Base-by-base conservation (phyloP, 1,284 basidiomycete species). In the Marasmius sp. region DNA sequence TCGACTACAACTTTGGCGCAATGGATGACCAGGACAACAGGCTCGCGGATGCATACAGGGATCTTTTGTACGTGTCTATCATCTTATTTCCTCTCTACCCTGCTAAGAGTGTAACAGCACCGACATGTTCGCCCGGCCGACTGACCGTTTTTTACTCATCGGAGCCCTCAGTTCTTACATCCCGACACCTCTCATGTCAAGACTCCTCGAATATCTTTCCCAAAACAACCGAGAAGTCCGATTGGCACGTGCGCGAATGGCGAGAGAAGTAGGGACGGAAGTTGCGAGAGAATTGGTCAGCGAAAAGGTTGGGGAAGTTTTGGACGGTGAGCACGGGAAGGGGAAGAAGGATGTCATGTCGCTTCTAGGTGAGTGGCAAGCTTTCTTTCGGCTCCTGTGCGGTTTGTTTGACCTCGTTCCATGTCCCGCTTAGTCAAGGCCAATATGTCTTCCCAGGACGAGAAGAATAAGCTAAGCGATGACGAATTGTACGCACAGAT, bases 401-500 rank as follows among this genome's bases (percentile, higher is more conserved):
- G 27, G 27, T 2, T 27, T 27, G 5, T 27, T 27, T 27, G 27
- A 27, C 27, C 27, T 27, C 5, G 5, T 27, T 37, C 34, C 0
- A 27, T 27, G 27, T 27, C 2, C 27, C 27, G 5, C 5, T 5
- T 54, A 86, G 86, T 86, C 51, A 80, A 78, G 67, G 85, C 85
- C 6, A 87, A 87, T 62, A 73, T 74, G 50, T 78, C 80, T 4
- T 74, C 27, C 27, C 27, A 81, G 51, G 72, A 81, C 12, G 76
- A 76, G 52, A 78, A 74, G 60, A 73, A 73, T 20, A 75, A 74
- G 59, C 70, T 88, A 57, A 77, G 67, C 5, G 80, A 85, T 27
- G 77, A 80, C 33, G 87, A 87, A 63, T 70, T 87, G 65, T 65
- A 83, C 2, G 71, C 84, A 8, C 83, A 87, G 68, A 83, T 89